Conservation (phyloP, 257 asterid species). For the Nyctanthes arbortristis region DNA sequence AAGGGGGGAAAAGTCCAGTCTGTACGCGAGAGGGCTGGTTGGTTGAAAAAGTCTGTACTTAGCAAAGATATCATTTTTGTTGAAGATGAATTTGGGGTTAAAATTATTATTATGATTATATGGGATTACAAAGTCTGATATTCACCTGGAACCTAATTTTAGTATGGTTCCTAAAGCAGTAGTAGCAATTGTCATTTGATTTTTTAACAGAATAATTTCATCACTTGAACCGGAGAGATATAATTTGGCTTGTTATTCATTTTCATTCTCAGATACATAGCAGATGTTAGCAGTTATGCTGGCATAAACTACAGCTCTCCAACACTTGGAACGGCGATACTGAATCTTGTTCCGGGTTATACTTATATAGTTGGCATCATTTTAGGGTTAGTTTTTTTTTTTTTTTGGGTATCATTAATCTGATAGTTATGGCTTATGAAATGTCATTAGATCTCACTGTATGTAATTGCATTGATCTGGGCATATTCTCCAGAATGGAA, state of each 20-base stretch:
- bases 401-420: no score
- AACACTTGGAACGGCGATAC: slow-evolving; percentile 52
- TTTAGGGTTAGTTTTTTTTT: slow-evolving; percentile 44
- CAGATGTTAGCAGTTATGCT: slow-evolving; percentile 51
- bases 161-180: not conserved
- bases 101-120: no score
- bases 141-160: not conserved
- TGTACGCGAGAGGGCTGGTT: no score
- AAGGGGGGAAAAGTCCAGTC: no score
- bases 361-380: slow-evolving; percentile 60
- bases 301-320: slow-evolving; percentile 59
- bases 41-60: no score
- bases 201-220: not conserved
- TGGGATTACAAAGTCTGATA: not conserved
- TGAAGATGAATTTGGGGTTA: not conserved
- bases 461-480: not conserved
- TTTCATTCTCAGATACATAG: slow-evolving; percentile 37
- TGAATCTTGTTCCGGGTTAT: slow-evolving; percentile 59
- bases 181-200: not conserved
- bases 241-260: slow-evolving; percentile 7
- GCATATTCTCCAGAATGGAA: slow-evolving; percentile 41
- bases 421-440: no score
- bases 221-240: not conserved
- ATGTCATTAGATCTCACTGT: no score
- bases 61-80: not conserved